A percentile compares a stretch with the other conserved stretches of the same genome.
Conservation (phyloP, 108 stramenopile genomes). For the Nitzschia putrida region DNA sequence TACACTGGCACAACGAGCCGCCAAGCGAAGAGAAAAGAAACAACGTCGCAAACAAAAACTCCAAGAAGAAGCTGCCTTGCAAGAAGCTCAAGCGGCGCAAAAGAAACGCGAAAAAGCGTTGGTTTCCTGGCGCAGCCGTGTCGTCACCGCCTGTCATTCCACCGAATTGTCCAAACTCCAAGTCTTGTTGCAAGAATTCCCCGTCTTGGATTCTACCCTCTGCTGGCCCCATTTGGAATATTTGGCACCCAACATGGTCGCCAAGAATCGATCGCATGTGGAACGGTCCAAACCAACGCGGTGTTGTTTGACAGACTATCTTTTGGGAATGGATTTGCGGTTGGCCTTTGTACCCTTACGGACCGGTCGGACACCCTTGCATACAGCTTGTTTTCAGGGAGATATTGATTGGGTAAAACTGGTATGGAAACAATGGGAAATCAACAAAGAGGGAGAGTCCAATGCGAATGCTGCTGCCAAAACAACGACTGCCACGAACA, state of each 20-base stretch:
- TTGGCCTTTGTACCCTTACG: constrained; percentile 35
- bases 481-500: background rate
- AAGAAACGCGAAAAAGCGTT: constrained; percentile 75
- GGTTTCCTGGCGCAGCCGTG: constrained; percentile 67
- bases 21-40: constrained; percentile 75
- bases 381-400: constrained; percentile 57
- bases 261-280: constrained; percentile 39
- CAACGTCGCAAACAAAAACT: constrained; percentile 64
- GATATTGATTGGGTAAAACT: constrained; percentile 42
- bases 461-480: background rate
- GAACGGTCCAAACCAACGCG: constrained; percentile 41
- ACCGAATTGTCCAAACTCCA: constrained; percentile 61
- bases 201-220: constrained; percentile 27
- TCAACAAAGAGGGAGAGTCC: background rate
- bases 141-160: constrained; percentile 66
- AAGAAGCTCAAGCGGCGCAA: constrained; percentile 61
- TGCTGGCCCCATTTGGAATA: constrained; percentile 47
- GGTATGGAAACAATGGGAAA: constrained; percentile 20
- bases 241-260: constrained; percentile 42
- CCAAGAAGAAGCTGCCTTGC: constrained; percentile 64
- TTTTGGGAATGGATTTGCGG: constrained; percentile 25
- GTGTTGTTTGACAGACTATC: constrained; percentile 34
- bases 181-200: constrained; percentile 60
- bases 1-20: constrained; percentile 51
- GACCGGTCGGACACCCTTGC: constrained; percentile 51